phyloP scores from a whole-genome alignment of 177 flowering plant genomes.

The Vitis hybrid region DNA sequence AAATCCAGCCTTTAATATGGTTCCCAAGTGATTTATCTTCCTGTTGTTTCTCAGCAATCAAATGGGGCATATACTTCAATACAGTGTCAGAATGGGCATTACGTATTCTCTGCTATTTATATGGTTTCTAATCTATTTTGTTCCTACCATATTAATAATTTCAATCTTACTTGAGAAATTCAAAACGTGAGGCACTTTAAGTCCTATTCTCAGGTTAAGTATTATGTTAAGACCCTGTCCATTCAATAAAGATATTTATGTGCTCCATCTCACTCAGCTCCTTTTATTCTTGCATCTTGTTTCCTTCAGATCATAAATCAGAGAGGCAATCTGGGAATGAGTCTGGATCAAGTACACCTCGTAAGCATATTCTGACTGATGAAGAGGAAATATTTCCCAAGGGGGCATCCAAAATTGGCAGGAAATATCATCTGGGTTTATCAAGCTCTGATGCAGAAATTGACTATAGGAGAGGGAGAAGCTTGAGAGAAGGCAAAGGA shows the following conservation, averaged over 20 bases:
- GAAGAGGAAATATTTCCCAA: conserved; percentile 61
- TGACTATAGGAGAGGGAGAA: conserved; percentile 83
- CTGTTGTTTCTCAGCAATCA: background rate
- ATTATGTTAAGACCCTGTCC: no score
- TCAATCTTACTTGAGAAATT: background rate
- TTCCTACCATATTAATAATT: background rate
- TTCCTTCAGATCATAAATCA: conserved; percentile 36
- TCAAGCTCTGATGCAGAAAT: conserved; percentile 91
- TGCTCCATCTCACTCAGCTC: no score
- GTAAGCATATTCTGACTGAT: conserved; percentile 27
- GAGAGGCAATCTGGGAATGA: conserved; percentile 25
- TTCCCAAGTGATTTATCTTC: background rate
- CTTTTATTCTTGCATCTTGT: background rate
- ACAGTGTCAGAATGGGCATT: background rate
- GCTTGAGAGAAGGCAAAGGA: conserved; percentile 53
- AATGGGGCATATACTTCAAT: background rate
- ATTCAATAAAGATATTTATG: no score
- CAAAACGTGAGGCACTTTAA: background rate
- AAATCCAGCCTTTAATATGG: no score
- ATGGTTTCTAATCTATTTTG: background rate
- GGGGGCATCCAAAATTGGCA: conserved; percentile 40
- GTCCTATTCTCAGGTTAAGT: no score
- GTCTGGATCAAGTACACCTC: conserved; percentile 26
- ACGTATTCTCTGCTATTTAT: background rate
- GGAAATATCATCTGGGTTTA: conserved; percentile 51